Base-by-base conservation (phyloP, 768 basidiomycete genomes). In the Mycena filopes region DNA sequence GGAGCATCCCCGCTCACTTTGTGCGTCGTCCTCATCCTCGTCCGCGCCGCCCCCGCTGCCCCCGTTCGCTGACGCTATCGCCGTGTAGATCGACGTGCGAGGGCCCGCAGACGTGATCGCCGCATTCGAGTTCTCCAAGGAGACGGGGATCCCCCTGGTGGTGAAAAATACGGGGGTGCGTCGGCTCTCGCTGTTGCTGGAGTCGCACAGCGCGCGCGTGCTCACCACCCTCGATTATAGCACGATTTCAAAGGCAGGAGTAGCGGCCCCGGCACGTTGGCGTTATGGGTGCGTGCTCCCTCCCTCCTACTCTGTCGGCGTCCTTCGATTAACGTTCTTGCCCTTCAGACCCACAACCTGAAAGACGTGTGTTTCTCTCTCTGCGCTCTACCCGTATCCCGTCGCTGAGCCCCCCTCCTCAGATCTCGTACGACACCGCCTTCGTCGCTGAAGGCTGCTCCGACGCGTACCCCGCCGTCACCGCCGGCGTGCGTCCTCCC, bases 161-260 rank as follows among this genome's bases (percentile, higher is more conserved):
- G 77, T 87, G 25, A 84, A 85, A 69, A 87, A 86, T 63, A 84
- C 85, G 20, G 85, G 85, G 28, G 83, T 85, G 65, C 70, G 81
- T 72, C 28, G 12, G 29, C 29, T 12, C 20, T 31, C 28, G 45
- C 26, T 20, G 9, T 20, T 8, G 47, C 18, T 3, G 23, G 11
- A 16, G 25, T 47, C 16, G 40, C 23, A 26, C 15, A 31, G 40
- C 42, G 42, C 21, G 21, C 21, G 49, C 8, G 23, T 36, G 26
- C 36, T 36, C 36, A 36, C 36, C 3, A 38, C 31, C 16, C 23
- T 36, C 18, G 23, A 36, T 13, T 20, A 40, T 54, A 85, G 84
- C 84, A 85, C 60, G 84, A 85, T 64, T 84, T 83, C 69, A 81
- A 78, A 62, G 84, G 83, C 18, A 75, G 84, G 18, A 85, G 84